Base-by-base conservation (phyloP, 495 filamentous ascomycete genomes). In the Xylaria venustula region DNA sequence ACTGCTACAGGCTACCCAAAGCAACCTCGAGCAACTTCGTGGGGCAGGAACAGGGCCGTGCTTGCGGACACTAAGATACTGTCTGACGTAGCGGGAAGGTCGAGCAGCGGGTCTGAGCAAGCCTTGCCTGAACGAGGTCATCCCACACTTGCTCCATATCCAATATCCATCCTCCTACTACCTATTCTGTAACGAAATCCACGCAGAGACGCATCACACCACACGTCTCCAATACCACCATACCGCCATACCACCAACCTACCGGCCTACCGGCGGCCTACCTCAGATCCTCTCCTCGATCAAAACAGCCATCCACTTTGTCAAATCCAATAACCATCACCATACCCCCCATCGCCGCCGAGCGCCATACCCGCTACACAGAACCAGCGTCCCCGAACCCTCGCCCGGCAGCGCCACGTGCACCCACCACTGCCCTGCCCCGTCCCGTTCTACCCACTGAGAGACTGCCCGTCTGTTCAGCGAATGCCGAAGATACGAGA, bases 401-500 rank as follows among this genome's bases (percentile, higher is more conserved):
- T 45, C 36, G 14, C 57, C 50, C 40, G 42, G 58, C 42, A 46
- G 49, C 49, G 49, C 50, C 58, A 53, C 58, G 58, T 54, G 50
- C 58, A 61, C 34, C 44, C 30, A 25, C 44, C 30, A 25, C 50
- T 50, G 28, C 53, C 15, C 12, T 32, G 25, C 17, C 22, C 37
- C 53, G 23, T 44, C 41, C 48, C 30, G 57, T 41, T 28, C 32
- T 54, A 50, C 20, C 58, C 42, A 47, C 41, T 30, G 28, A 40
- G 50, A 61, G 50, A 44, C 26, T 36, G 22, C 49, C 49, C 25
- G 49, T 53, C 48, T 60, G 49, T 47, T 28, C 46, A 60, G 50
- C 60, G 60, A 57, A 62, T 62, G 60, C 60, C 51, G 60, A 57
- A 50, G 36, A 56, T 26, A 62, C 60, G 60, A 62, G 60, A 47